Base-by-base conservation (phyloP, 2,329 filamentous ascomycete species). In the Aspergillus pseudoterreus region DNA sequence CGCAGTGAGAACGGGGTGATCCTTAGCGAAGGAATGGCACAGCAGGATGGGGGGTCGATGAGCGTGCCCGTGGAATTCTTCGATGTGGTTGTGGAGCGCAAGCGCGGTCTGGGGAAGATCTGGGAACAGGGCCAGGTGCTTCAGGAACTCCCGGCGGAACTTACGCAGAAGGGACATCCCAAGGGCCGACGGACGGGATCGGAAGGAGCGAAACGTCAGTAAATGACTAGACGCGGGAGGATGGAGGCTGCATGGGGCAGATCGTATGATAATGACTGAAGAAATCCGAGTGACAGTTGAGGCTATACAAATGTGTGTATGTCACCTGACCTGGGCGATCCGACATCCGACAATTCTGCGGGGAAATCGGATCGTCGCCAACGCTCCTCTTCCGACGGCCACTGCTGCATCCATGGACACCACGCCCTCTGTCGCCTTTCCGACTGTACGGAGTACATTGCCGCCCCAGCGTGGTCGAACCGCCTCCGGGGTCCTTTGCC, bases 1-100 rank as follows among this genome's bases (percentile, higher is more conserved):
- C 68, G 83, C 55, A 90, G 87, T 66, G 86, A 88, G 60, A 92
- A 92, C 64, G 86, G 83, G 2, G 88, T 92, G 8, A 79, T 92
- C 55, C 71, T 92, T 57, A 75, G 64, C 71, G 78, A 64, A 70
- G 82, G 69, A 69, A 76, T 71, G 69, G 71, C 32, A 2, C 82
- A 83, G 61, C 75, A 72, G 11, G 64, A 81, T 53, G 81, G 72
- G 43, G 72, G 49, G 14, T 38, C 59, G 19, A 88, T 85, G 1
- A 47, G 88, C 6, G 75, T 95, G 57, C 79, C 83, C 27, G 69
- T 81, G 17, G 78, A 79, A 60, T 90, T 86, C 64, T 92, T 95
- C 63, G 81, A 81, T 71, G 80, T 82, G 63, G 91, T 92, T 0
- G 75, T 88, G 43, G 73, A 96, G 61, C 86, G 90, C 79, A 81